Conservation (phyloP, 768 basidiomycete genomes). For the Paxillus ammoniavirescens region DNA sequence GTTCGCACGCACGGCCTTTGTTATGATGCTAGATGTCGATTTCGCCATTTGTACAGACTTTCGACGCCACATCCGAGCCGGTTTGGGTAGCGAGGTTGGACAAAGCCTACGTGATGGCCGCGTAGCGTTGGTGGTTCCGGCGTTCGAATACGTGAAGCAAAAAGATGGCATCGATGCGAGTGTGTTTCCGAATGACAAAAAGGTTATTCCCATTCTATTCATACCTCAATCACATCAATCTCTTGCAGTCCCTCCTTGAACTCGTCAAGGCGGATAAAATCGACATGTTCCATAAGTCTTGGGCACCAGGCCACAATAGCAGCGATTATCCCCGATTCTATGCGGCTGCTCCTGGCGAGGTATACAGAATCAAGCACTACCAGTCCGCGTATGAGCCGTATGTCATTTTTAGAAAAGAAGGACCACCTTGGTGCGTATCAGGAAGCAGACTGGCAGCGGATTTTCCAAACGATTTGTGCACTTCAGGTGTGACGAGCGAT, state of each 20-base stretch:
- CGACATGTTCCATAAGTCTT: slow-evolving; percentile 75
- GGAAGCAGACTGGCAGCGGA: not conserved
- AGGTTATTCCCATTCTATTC: slow-evolving; percentile 35
- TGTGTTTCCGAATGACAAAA: slow-evolving; percentile 68
- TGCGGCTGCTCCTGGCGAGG: slow-evolving; percentile 54
- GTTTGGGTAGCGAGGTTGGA: slow-evolving; percentile 31
- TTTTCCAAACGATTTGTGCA: not conserved
- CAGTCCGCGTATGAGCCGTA: slow-evolving; percentile 89
- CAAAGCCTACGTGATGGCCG: slow-evolving; percentile 53
- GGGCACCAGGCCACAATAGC: slow-evolving; percentile 78
- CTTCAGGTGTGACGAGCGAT: slow-evolving; percentile 86
- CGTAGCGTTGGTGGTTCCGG: slow-evolving; percentile 78
- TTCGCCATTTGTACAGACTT: slow-evolving; percentile 85
- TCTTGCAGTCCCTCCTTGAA: slow-evolving; percentile 48
- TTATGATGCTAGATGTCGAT: slow-evolving; percentile 92
- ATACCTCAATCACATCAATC: not conserved
- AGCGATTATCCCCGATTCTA: slow-evolving; percentile 76
- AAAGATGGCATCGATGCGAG: slow-evolving; percentile 57
- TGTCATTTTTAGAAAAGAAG: slow-evolving; percentile 75
- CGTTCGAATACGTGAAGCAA: slow-evolving; percentile 75
- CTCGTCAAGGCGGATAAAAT: slow-evolving; percentile 58
- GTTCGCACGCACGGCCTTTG: slow-evolving; percentile 78
- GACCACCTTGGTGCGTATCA: slow-evolving; percentile 62
- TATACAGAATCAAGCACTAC: slow-evolving; percentile 76
- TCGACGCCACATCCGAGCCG: slow-evolving; percentile 51